phyloP scores from a whole-genome alignment of 2,329 filamentous ascomycete genomes.

The Pseudogymnoascus sp. region DNA sequence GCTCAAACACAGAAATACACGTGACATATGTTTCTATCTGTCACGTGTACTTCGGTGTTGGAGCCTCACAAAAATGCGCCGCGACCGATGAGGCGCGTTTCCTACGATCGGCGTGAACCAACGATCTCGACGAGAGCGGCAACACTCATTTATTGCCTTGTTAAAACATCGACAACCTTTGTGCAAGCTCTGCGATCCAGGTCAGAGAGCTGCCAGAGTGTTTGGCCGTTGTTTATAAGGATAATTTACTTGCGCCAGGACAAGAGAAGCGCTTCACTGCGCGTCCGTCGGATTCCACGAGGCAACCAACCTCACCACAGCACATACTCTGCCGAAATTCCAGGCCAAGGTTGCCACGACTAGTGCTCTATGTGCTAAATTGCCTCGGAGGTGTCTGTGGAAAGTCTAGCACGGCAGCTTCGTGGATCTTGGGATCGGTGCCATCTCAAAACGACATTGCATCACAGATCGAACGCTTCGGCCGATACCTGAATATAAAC shows the following conservation, averaged over 20 bases:
- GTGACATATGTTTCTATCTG: neutral
- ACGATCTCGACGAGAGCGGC: constrained; percentile 15
- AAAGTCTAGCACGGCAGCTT: constrained; percentile 3
- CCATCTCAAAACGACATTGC: neutral
- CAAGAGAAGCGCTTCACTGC: constrained; percentile 18
- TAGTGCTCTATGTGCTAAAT: constrained; percentile 1
- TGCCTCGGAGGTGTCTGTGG: neutral
- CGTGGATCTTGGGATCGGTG: neutral
- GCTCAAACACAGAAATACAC: neutral
- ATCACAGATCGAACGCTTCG: neutral
- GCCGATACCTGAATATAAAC: neutral
- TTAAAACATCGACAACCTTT: constrained; percentile 25
- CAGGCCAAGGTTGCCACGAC: neutral
- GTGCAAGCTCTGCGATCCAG: constrained; percentile 24
- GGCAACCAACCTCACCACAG: neutral
- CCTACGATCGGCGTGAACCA: constrained; percentile 3
- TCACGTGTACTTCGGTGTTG: neutral
- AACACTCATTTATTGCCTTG: constrained; percentile 15
- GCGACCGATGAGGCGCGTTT: constrained; percentile 1
- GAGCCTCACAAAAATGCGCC: constrained; percentile 6
- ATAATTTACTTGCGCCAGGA: neutral
- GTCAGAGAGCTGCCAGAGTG: constrained; percentile 26
- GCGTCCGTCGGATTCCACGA: constrained; percentile 7
- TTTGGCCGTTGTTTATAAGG: constrained; percentile 22
- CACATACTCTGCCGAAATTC: neutral